Evolutionary conservation across 208 protist species (phyloP), one percentile per base, ranked within the genome.

Genomic region (Wallacemonas sp.): DNA sequence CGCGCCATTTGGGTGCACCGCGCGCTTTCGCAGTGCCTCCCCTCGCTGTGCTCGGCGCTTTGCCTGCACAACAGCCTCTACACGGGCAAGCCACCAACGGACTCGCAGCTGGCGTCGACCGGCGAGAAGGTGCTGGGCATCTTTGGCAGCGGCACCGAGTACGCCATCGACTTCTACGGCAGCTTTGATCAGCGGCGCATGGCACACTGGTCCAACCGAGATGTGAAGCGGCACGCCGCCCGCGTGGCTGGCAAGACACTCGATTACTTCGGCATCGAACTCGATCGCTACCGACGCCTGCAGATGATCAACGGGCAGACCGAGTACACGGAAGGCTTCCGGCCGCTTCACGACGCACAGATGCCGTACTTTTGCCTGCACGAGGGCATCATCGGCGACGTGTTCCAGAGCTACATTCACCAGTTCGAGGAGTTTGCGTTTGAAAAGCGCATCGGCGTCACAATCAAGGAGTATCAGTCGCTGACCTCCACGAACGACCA

Each of bases 341-440:
- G 91, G 7, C 91, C 91, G 10, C 57, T 93, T 11, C 88, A 97
- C 79, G 88, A 97, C 57, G 54, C 82, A 14, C 84, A 94, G 75
- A 82, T 97, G 91, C 80, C 79, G 25, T 94, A 94, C 74, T 97
- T 97, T 76, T 79, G 79, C 61, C 77, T 97, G 29, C 88, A 94
- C 67, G 84, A 94, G 42, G 91, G 88, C 62, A 46, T 92, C 45
- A 81, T 97, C 61, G 81, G 78, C 32, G 84, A 94, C 29, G 83
- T 84, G 25, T 94, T 97, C 71, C 70, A 86, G 52, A 76, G 71
- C 64, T 97, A 94, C 74, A 88, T 93, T 55, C 79, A 88, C 71
- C 91, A 97, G 57, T 97, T 97, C 68, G 83, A 87, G 61, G 86
- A 94, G 74, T 97, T 94, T 70, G 91, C 91, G n/a, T 93, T 81